A percentile compares a stretch with the other conserved stretches of the same genome.
These are phyloP conservation scores for Metarhizium sp. DNA, from an alignment of 2,329 filamentous ascomycete species.

Conservation along the genomic window DNA sequence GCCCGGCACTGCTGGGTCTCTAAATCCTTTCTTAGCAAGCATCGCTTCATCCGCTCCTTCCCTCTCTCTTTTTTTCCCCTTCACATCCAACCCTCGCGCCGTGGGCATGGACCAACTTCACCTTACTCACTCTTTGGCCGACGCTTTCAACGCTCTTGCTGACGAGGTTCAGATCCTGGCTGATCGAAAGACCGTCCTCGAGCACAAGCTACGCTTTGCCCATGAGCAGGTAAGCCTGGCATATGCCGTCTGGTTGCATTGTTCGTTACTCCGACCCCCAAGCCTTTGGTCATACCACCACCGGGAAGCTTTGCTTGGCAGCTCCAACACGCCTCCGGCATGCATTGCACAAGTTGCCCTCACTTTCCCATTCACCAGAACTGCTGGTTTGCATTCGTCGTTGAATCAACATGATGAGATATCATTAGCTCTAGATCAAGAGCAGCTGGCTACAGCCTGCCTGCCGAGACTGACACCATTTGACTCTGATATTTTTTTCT, in stretches of 20 bases:
- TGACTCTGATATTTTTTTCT: constrained; percentile 17
- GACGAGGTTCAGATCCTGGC: constrained; percentile 55
- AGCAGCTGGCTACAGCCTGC: constrained; percentile 42
- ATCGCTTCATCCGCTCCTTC: constrained; percentile 7
- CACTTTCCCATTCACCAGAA: constrained; percentile 5
- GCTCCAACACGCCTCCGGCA: not conserved
- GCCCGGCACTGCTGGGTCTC: not conserved
- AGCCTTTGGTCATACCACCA: no score
- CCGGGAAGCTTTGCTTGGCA: not conserved
- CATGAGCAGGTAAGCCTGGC: constrained; percentile 51
- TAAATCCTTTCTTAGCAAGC: constrained; percentile 4
- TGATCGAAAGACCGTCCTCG: constrained; percentile 54
- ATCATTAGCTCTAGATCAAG: constrained; percentile 77
- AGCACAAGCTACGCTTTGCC: constrained; percentile 58
- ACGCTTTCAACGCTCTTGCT: constrained; percentile 56
- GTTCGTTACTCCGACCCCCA: not conserved
- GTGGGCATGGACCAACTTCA: constrained; percentile 28
- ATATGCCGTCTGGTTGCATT: not conserved
- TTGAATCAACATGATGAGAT: constrained; percentile 27
- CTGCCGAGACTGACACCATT: constrained; percentile 50
- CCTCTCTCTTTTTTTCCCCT: not conserved
- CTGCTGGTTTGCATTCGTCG: constrained; percentile 6
- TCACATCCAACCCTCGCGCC: constrained; percentile 4
- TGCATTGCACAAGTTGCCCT: not conserved
- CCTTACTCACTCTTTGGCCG: constrained; percentile 47